Percentiles rank a stretch among this genome's conserved stretches.
phyloP scores from a whole-genome alignment of 2,329 filamentous ascomycete genomes.

The Madurella mycetomatis region DNA sequence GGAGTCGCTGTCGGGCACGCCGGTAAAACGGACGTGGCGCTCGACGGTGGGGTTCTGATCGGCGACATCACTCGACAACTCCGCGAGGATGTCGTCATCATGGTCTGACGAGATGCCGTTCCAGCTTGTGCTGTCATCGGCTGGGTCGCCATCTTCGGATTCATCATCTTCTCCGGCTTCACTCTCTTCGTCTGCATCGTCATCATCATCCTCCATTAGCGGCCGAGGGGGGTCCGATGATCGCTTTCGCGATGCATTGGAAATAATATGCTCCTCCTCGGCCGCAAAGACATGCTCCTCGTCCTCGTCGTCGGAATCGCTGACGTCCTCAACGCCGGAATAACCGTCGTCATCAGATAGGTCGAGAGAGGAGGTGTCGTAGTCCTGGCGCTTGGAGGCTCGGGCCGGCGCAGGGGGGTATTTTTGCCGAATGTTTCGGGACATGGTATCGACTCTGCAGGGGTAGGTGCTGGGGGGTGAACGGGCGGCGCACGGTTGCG shows the following conservation, averaged over 20 bases:
- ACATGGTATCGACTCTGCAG: conserved; percentile 39
- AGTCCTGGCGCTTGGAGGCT: conserved; percentile 45
- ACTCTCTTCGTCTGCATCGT: conserved; percentile 36
- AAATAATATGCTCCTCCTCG: conserved; percentile 72
- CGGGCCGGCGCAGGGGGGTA: conserved; percentile 41
- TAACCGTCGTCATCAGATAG: conserved; percentile 67
- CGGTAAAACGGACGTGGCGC: conserved; percentile 71
- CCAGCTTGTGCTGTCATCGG: conserved; percentile 41
- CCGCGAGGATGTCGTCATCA: conserved; percentile 35
- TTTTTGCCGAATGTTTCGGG: conserved; percentile 51
- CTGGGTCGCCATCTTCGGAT: conserved; percentile 49
- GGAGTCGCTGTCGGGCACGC: conserved; percentile 63
- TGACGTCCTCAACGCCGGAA: conserved; percentile 73
- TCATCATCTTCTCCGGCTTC: conserved; percentile 39
- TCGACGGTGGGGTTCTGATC: conserved; percentile 33
- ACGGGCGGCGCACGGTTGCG: conserved; percentile 18
- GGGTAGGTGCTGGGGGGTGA: conserved; percentile 20
- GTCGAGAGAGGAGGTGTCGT: conserved; percentile 52
- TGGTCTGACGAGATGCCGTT: conserved; percentile 42
- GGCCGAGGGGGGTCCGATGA: conserved; percentile 49
- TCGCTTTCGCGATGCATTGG: conserved; percentile 37
- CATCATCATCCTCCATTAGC: conserved; percentile 38
- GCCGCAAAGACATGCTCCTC: conserved; percentile 71
- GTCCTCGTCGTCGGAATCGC: conserved; percentile 71
- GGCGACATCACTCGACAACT: conserved; percentile 23